Conservation (phyloP, 306 rosid species). For the Quercus robur region DNA sequence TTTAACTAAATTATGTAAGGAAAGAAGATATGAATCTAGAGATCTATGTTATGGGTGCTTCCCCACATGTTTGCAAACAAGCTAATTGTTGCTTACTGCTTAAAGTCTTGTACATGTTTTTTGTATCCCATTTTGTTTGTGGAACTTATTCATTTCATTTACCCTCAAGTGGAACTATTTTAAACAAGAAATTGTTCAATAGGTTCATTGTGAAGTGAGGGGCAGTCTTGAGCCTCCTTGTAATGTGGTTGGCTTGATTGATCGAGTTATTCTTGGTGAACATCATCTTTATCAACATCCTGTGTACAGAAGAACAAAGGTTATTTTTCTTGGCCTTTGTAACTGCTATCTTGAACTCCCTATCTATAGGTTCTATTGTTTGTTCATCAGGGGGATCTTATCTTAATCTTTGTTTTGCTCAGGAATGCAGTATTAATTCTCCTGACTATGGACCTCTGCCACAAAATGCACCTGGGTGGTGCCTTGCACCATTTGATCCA, state of each 20-base stretch:
- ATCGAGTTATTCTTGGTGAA: constrained; percentile 64
- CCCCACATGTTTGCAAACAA: neutral
- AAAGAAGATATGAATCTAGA: neutral
- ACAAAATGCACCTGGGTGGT: constrained; percentile 66
- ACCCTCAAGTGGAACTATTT: constrained; percentile 15
- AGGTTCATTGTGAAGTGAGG: constrained; percentile 70
- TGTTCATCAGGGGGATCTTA: constrained; percentile 13
- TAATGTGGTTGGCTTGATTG: constrained; percentile 66
- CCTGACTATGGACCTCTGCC: constrained; percentile 80
- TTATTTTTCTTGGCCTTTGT: constrained; percentile 15
- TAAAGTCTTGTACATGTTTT: neutral
- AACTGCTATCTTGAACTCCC: constrained; percentile 8
- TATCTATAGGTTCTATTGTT: neutral
- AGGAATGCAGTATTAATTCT: constrained; percentile 82
- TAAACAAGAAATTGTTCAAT: constrained; percentile 5
- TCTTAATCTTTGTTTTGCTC: constrained; percentile 21
- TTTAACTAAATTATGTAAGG: neutral
- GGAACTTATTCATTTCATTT: neutral
- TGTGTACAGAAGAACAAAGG: constrained; percentile 74
- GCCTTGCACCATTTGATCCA: constrained; percentile 80
- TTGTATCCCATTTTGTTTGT: neutral
- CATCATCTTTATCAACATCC: constrained; percentile 75
- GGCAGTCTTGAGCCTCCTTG: constrained; percentile 86
- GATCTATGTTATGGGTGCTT: neutral
- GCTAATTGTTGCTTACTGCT: neutral